Evolutionary conservation across 1,284 basidiomycete species (phyloP), one percentile per base, ranked within the genome.

Genomic region (Austropuccinia psidii): DNA sequence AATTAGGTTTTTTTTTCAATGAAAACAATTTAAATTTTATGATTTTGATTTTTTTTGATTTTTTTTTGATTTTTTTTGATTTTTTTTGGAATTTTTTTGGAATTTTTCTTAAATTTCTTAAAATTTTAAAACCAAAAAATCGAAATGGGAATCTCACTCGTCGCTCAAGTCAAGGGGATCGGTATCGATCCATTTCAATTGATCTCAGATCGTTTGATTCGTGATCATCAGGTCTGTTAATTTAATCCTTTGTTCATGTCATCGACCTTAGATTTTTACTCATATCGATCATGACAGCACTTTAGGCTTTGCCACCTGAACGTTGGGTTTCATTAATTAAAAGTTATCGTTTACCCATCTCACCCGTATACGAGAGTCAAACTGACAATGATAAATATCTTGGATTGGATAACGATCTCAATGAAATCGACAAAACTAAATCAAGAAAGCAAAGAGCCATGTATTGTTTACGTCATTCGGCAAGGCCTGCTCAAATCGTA

Each of bases 381-480:
- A n/a, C 39, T 24, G 15, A 29, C 41, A 19, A 31, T 13, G 33
- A 57, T 43, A 24, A 43, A 68, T 52, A 54, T 21, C 35, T 43
- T 15, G 64, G 54, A 50, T 39, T 39, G 27, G 5, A 13, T 49
- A 19, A 70, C 39, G 45, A n/a, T 49, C n/a, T 21, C 17, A 70
- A 50, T 31, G 27, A 31, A 15, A 55, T 13, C 17, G 52, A 29
- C 4, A 21, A 6, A n/a, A n/a, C n/a, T 55, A 57, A 24, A 27
- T 27, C 24, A 15, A 58, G 39, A 41, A 65, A 65, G n/a, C 67
- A 70, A 47, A 37, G 67, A 15, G 39, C 45, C 17, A 60, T 70
- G 55, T 60, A 70, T 29, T 58, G 52, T 37, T 31, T 70, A 19
- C 54, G 67, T 49, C 52, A 70, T 61, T 70, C 67, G 27, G 67